Percentiles rank a stretch among this genome's conserved stretches.
Conservation (phyloP, 495 filamentous ascomycete species). For the Penicillium herquei region DNA sequence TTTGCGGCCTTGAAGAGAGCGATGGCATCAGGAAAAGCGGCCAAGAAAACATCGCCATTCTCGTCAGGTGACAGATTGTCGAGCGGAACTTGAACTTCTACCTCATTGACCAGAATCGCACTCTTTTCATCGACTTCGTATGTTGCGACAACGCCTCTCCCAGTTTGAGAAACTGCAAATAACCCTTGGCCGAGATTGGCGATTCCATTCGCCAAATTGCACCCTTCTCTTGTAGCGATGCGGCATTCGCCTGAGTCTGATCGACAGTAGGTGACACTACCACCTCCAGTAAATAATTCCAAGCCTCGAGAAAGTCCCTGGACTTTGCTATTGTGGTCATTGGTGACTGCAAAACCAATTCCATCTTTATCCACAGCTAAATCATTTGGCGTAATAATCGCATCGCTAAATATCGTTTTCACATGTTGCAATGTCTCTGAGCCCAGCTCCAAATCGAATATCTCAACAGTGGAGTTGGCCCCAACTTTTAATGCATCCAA, state of each 20-base stretch:
- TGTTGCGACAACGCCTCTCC: background rate
- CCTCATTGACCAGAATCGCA: background rate
- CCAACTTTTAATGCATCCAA: slow-evolving; percentile 2
- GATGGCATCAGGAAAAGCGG: background rate
- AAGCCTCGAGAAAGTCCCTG: background rate
- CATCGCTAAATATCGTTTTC: slow-evolving; percentile 6
- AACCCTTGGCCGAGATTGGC: slow-evolving; percentile 2
- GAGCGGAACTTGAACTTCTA: background rate
- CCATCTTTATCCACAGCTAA: slow-evolving; percentile 9
- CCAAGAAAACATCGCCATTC: slow-evolving; percentile 4
- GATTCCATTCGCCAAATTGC: slow-evolving; percentile 8
- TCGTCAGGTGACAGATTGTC: slow-evolving; percentile 11
- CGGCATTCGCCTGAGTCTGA: slow-evolving; percentile 9
- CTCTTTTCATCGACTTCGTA: background rate
- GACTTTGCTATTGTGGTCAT: slow-evolving; percentile 5
- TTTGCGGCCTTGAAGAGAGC: background rate
- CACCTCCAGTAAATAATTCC: background rate
- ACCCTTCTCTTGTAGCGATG: slow-evolving; percentile 2
- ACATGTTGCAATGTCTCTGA: slow-evolving; percentile 4
- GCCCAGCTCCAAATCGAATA: slow-evolving; percentile 9
- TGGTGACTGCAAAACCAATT: slow-evolving; percentile 8
- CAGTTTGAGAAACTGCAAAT: slow-evolving; percentile 1
- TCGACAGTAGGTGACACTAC: slow-evolving; percentile 7
- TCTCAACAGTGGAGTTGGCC: slow-evolving; percentile 8
- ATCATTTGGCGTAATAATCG: slow-evolving; percentile 8